Evolutionary conservation across 148 eudicot genomes (phyloP), one percentile per base, ranked within the genome.

Genomic region (Cornus florida): DNA sequence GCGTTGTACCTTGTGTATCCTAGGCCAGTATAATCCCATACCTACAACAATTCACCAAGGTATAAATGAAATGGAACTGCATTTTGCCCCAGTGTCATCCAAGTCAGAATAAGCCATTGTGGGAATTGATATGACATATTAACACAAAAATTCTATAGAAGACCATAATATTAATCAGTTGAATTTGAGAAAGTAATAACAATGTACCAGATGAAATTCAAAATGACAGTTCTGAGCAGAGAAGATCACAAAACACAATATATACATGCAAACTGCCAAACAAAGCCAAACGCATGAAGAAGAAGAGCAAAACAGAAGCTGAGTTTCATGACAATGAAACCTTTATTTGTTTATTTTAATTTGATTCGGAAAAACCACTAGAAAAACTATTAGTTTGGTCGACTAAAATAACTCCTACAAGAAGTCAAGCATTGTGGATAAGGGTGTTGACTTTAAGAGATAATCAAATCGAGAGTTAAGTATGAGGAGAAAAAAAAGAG

Each of bases 11-110:
- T 91, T 79, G 99, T 94, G 83, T 88, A 97, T 77, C 99, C 98
- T 66, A 94, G 81, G 73, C 99, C 99, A 86, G 98, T 92, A 81
- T 97, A 92, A 82, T 97, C 99, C 99, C 98, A 97, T 41, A 97
- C 98, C 99, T 96, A 76, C 80, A 81, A 16, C 43, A 72, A 77
- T 74, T 19, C 65, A 79, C 19, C 16, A 33, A 73, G 31, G 33
- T 57, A 57, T 20, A 75, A 23, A 32, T 70, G 22, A 16, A 76
- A n/a, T 11, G 2, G 23, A 75, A 62, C 10, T 7, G 41, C 7
- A 38, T 32, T 31, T 66, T n/a, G 35, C 31, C 48, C 13, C 22
- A 19, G 33, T 31, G 69, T 68, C 73, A n/a, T 41, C 10, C 24
- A 67, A 77, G 19, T 50, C 7, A 69, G n/a, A 41, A 32, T 33